These are phyloP conservation scores for Eremothecium coryli DNA, from an alignment of 1,139 yeast species.

Conservation along the genomic window DNA sequence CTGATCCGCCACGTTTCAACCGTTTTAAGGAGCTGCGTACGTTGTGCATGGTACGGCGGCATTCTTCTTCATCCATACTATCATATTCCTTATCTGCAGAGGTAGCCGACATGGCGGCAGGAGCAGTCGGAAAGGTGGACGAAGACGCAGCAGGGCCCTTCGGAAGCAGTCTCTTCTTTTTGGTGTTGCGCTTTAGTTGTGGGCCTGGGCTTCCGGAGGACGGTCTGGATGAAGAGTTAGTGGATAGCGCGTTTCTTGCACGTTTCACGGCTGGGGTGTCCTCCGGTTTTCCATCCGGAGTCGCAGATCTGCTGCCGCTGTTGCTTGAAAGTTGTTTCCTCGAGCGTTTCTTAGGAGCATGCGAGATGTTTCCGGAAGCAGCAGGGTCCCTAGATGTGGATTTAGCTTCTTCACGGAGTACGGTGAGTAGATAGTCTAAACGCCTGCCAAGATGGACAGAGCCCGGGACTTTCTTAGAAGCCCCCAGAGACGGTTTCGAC, in stretches of 20 bases:
- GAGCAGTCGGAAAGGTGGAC: constrained; percentile 6
- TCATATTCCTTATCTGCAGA: constrained; percentile 50
- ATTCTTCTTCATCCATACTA: constrained; percentile 70
- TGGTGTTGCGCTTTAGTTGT: constrained; percentile 16
- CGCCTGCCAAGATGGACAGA: constrained; percentile 92
- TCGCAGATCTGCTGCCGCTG: constrained; percentile 7
- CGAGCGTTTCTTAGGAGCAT: constrained; percentile 9
- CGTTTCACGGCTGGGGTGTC: constrained; percentile 5
- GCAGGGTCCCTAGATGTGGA: constrained; percentile 22
- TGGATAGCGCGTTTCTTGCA: constrained; percentile 6
- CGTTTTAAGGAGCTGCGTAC: constrained; percentile 66
- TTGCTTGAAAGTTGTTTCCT: constrained; percentile 18
- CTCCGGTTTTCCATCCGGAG: constrained; percentile 12
- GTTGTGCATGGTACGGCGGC: constrained; percentile 59
- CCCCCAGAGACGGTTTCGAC: constrained; percentile 19
- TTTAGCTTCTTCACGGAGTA: constrained; percentile 37
- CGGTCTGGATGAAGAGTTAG: constrained; percentile 9
- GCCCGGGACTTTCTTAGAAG: constrained; percentile 68
- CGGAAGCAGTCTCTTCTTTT: constrained; percentile 8
- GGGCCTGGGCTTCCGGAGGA: constrained; percentile 8
- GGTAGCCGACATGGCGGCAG: constrained; percentile 2
- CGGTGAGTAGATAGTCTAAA: constrained; percentile 71
- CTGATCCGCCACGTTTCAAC: constrained; percentile 71
- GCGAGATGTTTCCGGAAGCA: constrained; percentile 12
- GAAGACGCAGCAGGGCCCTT: constrained; percentile 11